These are phyloP conservation scores for Boletus rubescentipes DNA, from an alignment of 768 basidiomycete species.

Conservation along the genomic window DNA sequence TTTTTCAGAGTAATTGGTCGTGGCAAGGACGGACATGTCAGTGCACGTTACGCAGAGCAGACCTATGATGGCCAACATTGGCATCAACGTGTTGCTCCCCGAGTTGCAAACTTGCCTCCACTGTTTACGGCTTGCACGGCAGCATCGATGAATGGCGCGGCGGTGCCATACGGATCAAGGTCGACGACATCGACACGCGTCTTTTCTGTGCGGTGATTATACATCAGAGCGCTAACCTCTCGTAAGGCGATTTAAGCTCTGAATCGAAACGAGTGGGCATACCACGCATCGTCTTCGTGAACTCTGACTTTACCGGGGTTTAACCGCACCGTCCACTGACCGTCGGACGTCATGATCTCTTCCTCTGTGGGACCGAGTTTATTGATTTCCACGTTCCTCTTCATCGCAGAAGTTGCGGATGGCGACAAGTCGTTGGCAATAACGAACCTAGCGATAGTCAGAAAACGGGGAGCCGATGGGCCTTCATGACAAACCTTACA, in stretches of 20 bases:
- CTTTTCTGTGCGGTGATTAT: constrained; percentile 73
- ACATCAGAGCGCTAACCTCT: constrained; percentile 75
- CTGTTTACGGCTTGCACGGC: constrained; percentile 88
- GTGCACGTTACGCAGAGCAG: constrained; percentile 96
- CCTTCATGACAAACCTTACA: constrained; percentile 59
- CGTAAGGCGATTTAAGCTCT: background rate
- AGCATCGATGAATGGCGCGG: constrained; percentile 94
- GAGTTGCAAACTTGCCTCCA: constrained; percentile 60
- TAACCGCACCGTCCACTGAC: constrained; percentile 11
- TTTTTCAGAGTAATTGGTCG: constrained; percentile 95
- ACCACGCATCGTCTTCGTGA: constrained; percentile 96
- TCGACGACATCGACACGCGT: constrained; percentile 91
- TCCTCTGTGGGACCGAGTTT: constrained; percentile 49
- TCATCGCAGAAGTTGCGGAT: constrained; percentile 82
- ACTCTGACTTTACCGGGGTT: constrained; percentile 63
- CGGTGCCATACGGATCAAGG: constrained; percentile 96
- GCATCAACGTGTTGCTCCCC: background rate
- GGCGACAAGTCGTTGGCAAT: constrained; percentile 93
- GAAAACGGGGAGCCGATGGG: constrained; percentile 3
- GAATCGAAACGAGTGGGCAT: constrained; percentile 18
- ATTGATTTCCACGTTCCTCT: constrained; percentile 81
- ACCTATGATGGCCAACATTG: constrained; percentile 39
- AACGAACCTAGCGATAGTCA: constrained; percentile 69
- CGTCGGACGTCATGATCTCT: constrained; percentile 12
- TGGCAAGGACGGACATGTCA: constrained; percentile 90